Evolutionary conservation across 2,329 filamentous ascomycete species (phyloP), one percentile per base, ranked within the genome.

Genomic region (Clonostachys rosea): DNA sequence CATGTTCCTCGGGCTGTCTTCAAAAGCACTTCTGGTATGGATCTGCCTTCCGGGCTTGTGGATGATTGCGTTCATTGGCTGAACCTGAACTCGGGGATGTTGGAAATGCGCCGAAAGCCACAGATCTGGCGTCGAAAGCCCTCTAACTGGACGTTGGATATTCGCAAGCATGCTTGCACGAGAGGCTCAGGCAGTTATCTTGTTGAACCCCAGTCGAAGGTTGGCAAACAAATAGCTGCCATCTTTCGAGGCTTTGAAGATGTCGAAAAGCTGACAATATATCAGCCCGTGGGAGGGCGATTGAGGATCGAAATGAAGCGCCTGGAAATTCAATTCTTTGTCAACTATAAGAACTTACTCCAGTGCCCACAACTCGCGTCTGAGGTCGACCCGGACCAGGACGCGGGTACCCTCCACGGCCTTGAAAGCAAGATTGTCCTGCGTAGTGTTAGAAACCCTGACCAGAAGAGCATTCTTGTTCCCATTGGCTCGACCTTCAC

Each of bases 61-160:
- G 59, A 75, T 0, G 61, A 71, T 7, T 84, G 77, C 44, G 65
- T 76, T 0, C 83, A 87, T 50, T 87, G 82, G 81, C 62, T 86
- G 5, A 66, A 86, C 40, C 12, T 83, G 0, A 43, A 30, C 0
- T 59, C 50, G 0, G 50, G 57, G 0, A 43, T 52, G 0, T 44
- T 87, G 0, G 76, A 86, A 41, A 73, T 84, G 18, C 67, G 81
- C 9, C 70, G 68, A 7, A 57, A 59, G 1, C 62, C 71, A 0
- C 49, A 57, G 0, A 59, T 61, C 5, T 74, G 64, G 69, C 41
- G 12, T 0, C 49, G 41, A 0, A 54, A 52, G 6, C 11, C 1
- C 0, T 51, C 47, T 1, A 60, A 66, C 39, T 75, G 70, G 70
- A 44, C 49, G 0, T 47, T 74, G 1, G 47, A 70, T 9, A 14